Evolutionary conservation across 306 rosid species (phyloP).

Genomic region (Pterocarpus santalinus): DNA sequence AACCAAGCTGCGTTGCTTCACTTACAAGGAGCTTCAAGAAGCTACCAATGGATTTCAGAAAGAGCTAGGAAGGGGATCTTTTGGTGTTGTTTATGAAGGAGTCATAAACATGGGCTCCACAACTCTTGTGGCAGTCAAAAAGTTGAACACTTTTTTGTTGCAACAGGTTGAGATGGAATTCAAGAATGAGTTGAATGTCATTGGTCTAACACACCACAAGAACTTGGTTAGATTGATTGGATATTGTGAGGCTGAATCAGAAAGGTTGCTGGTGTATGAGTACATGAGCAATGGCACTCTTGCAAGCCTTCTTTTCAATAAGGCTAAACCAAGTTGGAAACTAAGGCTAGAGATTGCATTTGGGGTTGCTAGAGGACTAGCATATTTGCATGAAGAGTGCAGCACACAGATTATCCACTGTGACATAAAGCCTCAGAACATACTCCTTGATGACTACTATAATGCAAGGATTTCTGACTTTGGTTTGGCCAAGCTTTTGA

Average conservation of each 20-base stretch:
- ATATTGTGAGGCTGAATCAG: not conserved
- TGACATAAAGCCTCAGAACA: slow-evolving; percentile 46
- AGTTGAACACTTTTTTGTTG: not conserved
- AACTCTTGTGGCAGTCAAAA: not conserved
- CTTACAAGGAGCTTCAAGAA: slow-evolving; percentile 13
- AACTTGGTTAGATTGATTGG: slow-evolving; percentile 28
- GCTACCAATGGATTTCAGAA: slow-evolving; percentile 19
- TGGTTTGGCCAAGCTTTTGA: slow-evolving; percentile 42
- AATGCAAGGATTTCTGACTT: slow-evolving; percentile 40
- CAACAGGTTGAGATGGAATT: not conserved
- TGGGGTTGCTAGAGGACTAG: slow-evolving; percentile 8
- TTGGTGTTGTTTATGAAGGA: slow-evolving; percentile 31
- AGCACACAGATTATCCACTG: slow-evolving; percentile 40
- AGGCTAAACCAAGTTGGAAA: slow-evolving; percentile 9
- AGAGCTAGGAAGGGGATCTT: slow-evolving; percentile 25
- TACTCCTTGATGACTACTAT: slow-evolving; percentile 34
- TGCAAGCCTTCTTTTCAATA: slow-evolving; percentile 11
- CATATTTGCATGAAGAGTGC: slow-evolving; percentile 38
- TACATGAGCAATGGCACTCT: slow-evolving; percentile 29
- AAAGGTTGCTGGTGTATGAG: slow-evolving; percentile 29
- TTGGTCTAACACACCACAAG: slow-evolving; percentile 21
- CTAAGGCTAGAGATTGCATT: not conserved
- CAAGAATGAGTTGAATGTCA: not conserved
- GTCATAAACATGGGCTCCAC: not conserved
- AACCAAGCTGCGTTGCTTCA: slow-evolving; percentile 12